phyloP scores from a whole-genome alignment of 2,329 filamentous ascomycete genomes.

The Stachybotrys elegans region DNA sequence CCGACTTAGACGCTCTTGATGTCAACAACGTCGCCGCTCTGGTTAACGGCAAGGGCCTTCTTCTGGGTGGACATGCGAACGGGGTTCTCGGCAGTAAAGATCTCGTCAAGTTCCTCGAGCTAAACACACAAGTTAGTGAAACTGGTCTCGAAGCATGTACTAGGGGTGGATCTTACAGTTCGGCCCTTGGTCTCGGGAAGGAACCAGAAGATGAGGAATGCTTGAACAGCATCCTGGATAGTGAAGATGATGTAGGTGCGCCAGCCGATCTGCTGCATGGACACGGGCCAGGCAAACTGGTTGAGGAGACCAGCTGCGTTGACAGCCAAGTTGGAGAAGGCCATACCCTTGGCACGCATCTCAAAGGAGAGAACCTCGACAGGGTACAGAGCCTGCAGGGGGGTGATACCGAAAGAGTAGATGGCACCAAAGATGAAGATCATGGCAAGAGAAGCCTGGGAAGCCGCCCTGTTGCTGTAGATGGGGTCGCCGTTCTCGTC shows the following conservation, averaged over 20 bases:
- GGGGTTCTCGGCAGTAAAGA: slow-evolving; percentile 14
- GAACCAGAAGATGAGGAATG: slow-evolving; percentile 44
- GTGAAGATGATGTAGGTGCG: slow-evolving; percentile 49
- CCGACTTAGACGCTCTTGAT: no score
- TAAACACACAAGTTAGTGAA: neutral
- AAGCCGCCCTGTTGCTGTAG: slow-evolving; percentile 24
- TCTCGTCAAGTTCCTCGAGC: slow-evolving; percentile 18
- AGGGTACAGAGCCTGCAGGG: slow-evolving; percentile 39
- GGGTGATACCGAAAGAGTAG: slow-evolving; percentile 38
- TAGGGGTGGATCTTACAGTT: slow-evolving; percentile 21
- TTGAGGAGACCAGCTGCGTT: slow-evolving; percentile 26
- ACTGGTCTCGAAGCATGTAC: neutral
- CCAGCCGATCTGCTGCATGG: slow-evolving; percentile 46
- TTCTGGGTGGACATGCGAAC: slow-evolving; percentile 15
- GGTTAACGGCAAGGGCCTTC: no score
- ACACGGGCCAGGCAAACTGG: slow-evolving; percentile 40
- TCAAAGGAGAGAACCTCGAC: slow-evolving; percentile 50
- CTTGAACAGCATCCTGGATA: slow-evolving; percentile 27
- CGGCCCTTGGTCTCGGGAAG: slow-evolving; percentile 47
- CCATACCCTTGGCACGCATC: slow-evolving; percentile 52
- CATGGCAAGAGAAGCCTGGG: slow-evolving; percentile 41
- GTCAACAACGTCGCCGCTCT: no score
- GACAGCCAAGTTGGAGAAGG: slow-evolving; percentile 41
- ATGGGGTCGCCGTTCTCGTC: slow-evolving; percentile 17
- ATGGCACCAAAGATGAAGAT: slow-evolving; percentile 24